phyloP scores from a whole-genome alignment of 2,329 filamentous ascomycete genomes.

The Penicillium sp. region DNA sequence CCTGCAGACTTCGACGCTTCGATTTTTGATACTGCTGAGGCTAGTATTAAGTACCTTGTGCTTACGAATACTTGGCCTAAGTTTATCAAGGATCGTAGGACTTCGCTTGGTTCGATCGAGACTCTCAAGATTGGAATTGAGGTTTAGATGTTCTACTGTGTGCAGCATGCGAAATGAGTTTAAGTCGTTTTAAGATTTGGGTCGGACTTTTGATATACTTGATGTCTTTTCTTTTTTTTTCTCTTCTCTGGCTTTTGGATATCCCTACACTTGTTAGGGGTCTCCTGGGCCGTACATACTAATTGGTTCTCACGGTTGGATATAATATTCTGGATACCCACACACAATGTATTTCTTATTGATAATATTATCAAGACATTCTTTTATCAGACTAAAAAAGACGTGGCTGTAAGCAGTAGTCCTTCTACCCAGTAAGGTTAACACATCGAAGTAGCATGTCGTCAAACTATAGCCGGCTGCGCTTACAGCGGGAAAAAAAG shows the following conservation, averaged over 20 bases:
- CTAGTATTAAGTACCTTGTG: constrained; percentile 65
- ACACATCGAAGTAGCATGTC: not conserved
- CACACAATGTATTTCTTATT: constrained; percentile 4
- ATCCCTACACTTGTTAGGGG: not conserved
- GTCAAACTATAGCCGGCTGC: not conserved
- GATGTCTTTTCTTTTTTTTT: not conserved
- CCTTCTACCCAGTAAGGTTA: not conserved
- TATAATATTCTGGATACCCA: constrained; percentile 10
- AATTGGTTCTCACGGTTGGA: constrained; percentile 2
- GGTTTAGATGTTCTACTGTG: constrained; percentile 3
- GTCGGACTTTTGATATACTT: not conserved
- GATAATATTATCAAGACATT: not conserved
- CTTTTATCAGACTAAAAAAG: not conserved
- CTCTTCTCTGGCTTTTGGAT: not conserved
- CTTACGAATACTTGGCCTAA: constrained; percentile 66
- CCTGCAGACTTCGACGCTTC: constrained; percentile 50
- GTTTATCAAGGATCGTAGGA: constrained; percentile 31
- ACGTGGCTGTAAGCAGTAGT: not conserved
- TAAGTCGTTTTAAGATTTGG: constrained; percentile 1
- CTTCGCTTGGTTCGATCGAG: constrained; percentile 20
- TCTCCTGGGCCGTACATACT: constrained; percentile 1
- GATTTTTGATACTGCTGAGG: constrained; percentile 61
- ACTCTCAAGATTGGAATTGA: constrained; percentile 10
- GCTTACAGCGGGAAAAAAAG: not conserved
- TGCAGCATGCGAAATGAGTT: constrained; percentile 11